Percentiles rank a stretch among this genome's conserved stretches.
These are phyloP conservation scores for Sphaerulina vaccinii DNA, from an alignment of 2,329 filamentous ascomycete genomes.

Conservation along the genomic window DNA sequence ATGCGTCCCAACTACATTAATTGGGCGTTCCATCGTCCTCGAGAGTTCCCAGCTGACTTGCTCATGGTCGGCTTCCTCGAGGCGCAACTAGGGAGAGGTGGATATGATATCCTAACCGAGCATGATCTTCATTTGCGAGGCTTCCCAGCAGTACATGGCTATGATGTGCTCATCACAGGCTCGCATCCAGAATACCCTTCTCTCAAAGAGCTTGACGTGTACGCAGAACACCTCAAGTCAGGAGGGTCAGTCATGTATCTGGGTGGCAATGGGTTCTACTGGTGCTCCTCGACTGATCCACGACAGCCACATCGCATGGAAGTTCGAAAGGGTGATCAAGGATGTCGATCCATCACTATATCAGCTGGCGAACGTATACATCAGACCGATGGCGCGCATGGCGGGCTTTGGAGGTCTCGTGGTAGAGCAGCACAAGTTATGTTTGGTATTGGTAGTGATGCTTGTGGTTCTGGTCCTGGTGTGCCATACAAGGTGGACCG, in stretches of 20 bases:
- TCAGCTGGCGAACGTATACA: slow-evolving; percentile 6
- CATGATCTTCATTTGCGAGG: slow-evolving; percentile 5
- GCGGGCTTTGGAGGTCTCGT: slow-evolving; percentile 8
- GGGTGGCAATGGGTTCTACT: slow-evolving; percentile 10
- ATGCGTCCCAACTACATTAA: slow-evolving; percentile 7
- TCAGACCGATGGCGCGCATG: neutral
- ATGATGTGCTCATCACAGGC: slow-evolving; percentile 9
- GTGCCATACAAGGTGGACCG: slow-evolving; percentile 3
- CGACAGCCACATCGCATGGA: slow-evolving; percentile 4
- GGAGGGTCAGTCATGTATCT: slow-evolving; percentile 8
- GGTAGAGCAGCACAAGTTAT: slow-evolving; percentile 5
- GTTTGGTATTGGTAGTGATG: slow-evolving; percentile 1
- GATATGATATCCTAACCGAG: slow-evolving; percentile 6
- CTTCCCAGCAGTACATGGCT: neutral
- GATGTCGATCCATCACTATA: slow-evolving; percentile 4
- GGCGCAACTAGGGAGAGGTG: slow-evolving; percentile 3
- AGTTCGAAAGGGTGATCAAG: slow-evolving; percentile 10
- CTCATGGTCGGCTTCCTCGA: slow-evolving; percentile 11
- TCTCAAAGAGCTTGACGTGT: slow-evolving; percentile 7
- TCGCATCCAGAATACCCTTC: slow-evolving; percentile 9
- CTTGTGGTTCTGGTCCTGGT: slow-evolving; percentile 7
- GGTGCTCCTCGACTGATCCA: slow-evolving; percentile 3
- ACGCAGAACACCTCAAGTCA: neutral
- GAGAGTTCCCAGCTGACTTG: slow-evolving; percentile 4
- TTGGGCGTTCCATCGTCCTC: slow-evolving; percentile 7